These are phyloP conservation scores for Aspergillus piperis DNA, from an alignment of 2,329 filamentous ascomycete species.

Conservation along the genomic window DNA sequence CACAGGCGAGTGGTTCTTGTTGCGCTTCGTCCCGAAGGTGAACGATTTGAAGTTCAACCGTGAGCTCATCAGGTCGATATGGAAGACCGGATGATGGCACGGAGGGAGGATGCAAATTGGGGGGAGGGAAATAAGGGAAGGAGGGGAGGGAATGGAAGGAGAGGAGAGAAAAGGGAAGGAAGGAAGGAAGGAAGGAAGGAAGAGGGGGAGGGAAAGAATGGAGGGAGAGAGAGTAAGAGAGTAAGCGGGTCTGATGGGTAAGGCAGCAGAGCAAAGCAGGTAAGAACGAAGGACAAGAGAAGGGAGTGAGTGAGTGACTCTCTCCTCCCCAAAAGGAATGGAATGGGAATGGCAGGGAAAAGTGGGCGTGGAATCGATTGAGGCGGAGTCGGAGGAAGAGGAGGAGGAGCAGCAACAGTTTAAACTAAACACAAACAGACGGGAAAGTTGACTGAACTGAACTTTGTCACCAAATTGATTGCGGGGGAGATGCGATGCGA, in stretches of 20 bases:
- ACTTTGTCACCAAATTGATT: no score
- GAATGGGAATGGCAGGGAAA: no score
- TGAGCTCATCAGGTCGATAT: slow-evolving; percentile 55
- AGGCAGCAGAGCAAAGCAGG: not conserved
- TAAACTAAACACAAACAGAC: no score
- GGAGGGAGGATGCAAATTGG: slow-evolving; percentile 5
- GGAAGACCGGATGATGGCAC: slow-evolving; percentile 27
- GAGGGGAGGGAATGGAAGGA: slow-evolving; percentile 6
- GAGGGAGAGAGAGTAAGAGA: slow-evolving; percentile 9
- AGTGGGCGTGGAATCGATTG: not conserved
- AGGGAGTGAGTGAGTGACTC: not conserved
- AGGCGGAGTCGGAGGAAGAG: no score
- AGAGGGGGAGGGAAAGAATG: not conserved
- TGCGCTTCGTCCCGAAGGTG: slow-evolving; percentile 52
- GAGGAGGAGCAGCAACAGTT: no score
- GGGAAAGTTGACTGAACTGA: no score
- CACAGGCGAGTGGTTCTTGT: slow-evolving; percentile 50
- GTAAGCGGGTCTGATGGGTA: slow-evolving; percentile 12
- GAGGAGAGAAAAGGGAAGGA: slow-evolving; percentile 18
- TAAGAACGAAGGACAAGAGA: not conserved
- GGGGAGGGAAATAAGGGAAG: slow-evolving; percentile 13
- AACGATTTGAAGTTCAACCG: slow-evolving; percentile 55
- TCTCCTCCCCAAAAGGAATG: no score
- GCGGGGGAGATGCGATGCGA: no score
- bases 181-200: not conserved